phyloP scores from a whole-genome alignment of 2,329 filamentous ascomycete species.

The Aspergillus sp. region DNA sequence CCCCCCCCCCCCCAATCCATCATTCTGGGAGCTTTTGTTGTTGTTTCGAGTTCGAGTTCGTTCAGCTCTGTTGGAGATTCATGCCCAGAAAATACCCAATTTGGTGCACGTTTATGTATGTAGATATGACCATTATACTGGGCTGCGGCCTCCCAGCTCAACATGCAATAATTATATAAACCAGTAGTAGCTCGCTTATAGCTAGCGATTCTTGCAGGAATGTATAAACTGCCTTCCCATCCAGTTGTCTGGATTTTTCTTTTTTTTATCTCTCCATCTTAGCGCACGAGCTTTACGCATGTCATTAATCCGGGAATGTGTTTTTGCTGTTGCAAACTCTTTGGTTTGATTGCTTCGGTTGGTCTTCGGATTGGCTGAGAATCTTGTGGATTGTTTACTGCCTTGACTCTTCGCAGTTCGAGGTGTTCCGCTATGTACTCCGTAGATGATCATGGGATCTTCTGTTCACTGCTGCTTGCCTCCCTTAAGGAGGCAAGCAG shows the following conservation, averaged over 20 bases:
- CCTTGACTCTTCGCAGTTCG: constrained; percentile 9
- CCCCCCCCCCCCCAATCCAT: constrained; percentile 19
- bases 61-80: too few species aligned
- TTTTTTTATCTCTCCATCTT: constrained; percentile 34
- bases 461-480: constrained; percentile 34
- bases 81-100: too few species aligned
- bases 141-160: too few species aligned
- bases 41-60: background rate
- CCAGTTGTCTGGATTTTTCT: constrained; percentile 17
- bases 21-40: constrained; percentile 1
- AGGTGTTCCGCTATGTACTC: background rate
- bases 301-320: constrained; percentile 76
- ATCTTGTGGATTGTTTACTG: constrained; percentile 59
- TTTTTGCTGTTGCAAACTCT: constrained; percentile 92
- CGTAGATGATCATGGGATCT: constrained; percentile 14
- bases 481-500: constrained; percentile 30
- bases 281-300: constrained; percentile 66
- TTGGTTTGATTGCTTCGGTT: constrained; percentile 66
- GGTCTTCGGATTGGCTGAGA: constrained; percentile 65
- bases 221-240: constrained; percentile 17
- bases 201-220: constrained; percentile 6
- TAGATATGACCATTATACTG: too few species aligned
- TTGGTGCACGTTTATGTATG: too few species aligned
- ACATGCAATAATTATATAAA: too few species aligned
- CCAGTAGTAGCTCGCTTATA: too few species aligned